Conservation (phyloP, 768 basidiomycete species). For the Lentinus tigrinus region DNA sequence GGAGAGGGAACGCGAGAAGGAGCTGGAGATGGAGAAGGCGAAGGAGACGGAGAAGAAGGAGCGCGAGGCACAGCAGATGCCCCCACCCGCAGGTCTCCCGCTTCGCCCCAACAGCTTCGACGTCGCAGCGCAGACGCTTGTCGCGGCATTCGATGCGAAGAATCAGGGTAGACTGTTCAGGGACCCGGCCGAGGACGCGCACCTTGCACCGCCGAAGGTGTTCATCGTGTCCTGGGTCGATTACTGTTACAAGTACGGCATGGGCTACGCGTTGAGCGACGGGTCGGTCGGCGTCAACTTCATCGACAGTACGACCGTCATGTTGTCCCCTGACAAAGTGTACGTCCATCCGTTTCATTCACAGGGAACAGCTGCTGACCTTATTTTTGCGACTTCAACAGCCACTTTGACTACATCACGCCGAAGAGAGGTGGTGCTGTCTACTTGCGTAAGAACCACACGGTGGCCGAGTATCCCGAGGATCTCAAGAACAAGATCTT, state of each 20-base stretch:
- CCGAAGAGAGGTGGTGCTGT: conserved; percentile 63
- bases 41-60: conserved; percentile 4
- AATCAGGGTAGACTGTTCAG: conserved; percentile 63
- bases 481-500: conserved; percentile 90
- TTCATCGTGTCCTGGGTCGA: conserved; percentile 99
- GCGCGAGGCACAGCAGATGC: background rate
- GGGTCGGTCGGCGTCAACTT: conserved; percentile 95
- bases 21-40: conserved; percentile 12
- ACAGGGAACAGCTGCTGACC: background rate
- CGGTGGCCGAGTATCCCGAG: conserved; percentile 69
- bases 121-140: conserved; percentile 51
- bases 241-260: conserved; percentile 99
- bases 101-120: conserved; percentile 61
- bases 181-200: conserved; percentile 54
- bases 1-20: conserved; percentile 1
- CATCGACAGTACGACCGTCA: conserved; percentile 88
- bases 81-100: conserved; percentile 25
- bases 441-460: conserved; percentile 71
- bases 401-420: conserved; percentile 88
- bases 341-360: conserved; percentile 39
- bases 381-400: conserved; percentile 30
- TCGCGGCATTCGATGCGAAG: conserved; percentile 67
- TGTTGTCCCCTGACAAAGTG: conserved; percentile 86
- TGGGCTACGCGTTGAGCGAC: conserved; percentile 96
- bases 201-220: conserved; percentile 65